phyloP scores from a whole-genome alignment of 2,329 filamentous ascomycete species.

The Monilinia aucupariae region DNA sequence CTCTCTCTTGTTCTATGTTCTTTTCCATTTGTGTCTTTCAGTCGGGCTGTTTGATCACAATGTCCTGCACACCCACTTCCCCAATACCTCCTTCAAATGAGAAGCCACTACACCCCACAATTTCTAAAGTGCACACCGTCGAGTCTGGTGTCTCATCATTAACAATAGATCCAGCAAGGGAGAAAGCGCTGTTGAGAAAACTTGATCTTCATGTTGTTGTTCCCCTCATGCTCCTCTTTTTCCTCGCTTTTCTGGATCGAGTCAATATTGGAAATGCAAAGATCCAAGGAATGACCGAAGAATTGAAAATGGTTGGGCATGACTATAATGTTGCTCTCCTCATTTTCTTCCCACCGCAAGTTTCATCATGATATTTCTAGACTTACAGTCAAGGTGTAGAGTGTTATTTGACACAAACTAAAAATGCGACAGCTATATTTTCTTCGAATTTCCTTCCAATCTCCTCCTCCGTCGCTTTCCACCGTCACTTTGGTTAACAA shows the following conservation, averaged over 20 bases:
- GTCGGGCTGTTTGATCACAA: neutral
- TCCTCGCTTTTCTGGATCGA: conserved; percentile 66
- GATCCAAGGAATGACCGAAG: conserved; percentile 61
- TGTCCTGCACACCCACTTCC: neutral
- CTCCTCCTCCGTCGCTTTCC: conserved; percentile 33
- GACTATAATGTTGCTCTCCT: conserved; percentile 48
- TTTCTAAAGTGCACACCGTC: neutral
- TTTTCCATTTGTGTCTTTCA: neutral
- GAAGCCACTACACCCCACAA: neutral
- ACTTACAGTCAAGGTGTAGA: neutral
- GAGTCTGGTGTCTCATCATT: neutral
- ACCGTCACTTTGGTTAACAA: conserved; percentile 38
- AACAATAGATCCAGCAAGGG: neutral
- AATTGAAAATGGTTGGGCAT: conserved; percentile 47
- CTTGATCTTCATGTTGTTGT: conserved; percentile 26
- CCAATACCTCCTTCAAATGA: neutral
- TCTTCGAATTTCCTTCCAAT: conserved; percentile 36
- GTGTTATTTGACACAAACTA: neutral
- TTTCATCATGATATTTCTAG: neutral
- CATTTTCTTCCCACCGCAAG: conserved; percentile 31
- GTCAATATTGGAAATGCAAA: conserved; percentile 76
- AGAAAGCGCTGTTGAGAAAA: conserved; percentile 24
- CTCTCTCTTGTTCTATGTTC: too few relatives aligned
- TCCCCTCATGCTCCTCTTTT: conserved; percentile 57
- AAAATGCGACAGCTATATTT: conserved; percentile 30